Percentiles rank a stretch among this genome's conserved stretches.
Conservation (phyloP, 2,329 filamentous ascomycete species). For the Epichloe glyceriae region DNA sequence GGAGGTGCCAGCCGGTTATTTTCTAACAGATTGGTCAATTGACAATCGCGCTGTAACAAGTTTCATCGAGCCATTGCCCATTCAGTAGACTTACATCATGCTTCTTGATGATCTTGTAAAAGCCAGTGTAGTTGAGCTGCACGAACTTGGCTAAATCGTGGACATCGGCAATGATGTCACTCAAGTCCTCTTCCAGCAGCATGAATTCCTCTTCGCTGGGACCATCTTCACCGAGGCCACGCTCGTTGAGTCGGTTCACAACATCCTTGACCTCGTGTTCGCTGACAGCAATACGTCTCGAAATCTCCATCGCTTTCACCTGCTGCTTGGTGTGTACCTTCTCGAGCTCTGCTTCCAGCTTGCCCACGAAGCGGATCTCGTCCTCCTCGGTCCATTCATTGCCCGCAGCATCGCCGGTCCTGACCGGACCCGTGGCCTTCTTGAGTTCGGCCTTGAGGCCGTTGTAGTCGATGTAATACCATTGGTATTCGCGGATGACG, state of each 20-base stretch:
- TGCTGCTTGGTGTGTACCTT: constrained; percentile 98
- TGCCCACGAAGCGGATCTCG: constrained; percentile 74
- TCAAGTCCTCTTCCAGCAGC: constrained; percentile 84
- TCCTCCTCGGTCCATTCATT: constrained; percentile 81
- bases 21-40: constrained; percentile 44
- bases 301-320: constrained; percentile 92
- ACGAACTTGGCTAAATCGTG: constrained; percentile 98
- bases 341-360: constrained; percentile 84
- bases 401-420: constrained; percentile 29
- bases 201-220: constrained; percentile 88
- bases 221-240: constrained; percentile 40
- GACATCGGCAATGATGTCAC: constrained; percentile 96
- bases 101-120: constrained; percentile 99
- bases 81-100: constrained; percentile 57
- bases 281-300: constrained; percentile 73
- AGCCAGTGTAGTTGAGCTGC: constrained; percentile 95
- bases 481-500: constrained; percentile 91
- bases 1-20: constrained; percentile 85
- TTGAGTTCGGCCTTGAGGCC: constrained; percentile 81
- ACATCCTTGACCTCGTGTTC: constrained; percentile 87
- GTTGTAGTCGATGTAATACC: constrained; percentile 98
- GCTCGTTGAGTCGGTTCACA: constrained; percentile 57
- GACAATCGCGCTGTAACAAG: not conserved
- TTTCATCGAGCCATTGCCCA: not conserved
- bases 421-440: constrained; percentile 43